Conservation (phyloP, 176 grass and related monocot species). For the Triticum dicoccoides region DNA sequence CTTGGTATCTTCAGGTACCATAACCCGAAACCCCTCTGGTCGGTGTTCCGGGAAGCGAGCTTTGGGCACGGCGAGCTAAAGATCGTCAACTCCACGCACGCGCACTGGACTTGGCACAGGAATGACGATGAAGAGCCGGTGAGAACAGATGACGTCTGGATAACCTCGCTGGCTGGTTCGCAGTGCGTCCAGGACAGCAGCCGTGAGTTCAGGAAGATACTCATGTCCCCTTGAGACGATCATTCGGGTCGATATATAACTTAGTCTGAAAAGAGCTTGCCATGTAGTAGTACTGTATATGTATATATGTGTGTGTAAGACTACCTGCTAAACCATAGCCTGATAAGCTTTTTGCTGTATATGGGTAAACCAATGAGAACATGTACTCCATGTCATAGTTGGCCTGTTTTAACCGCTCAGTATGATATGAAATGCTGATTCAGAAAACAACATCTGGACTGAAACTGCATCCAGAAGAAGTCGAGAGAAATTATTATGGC, state of each 20-base stretch:
- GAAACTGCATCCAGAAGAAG: constrained; percentile 32
- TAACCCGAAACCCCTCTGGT: constrained; percentile 88
- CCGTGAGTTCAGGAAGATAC: constrained; percentile 54
- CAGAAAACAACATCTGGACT: constrained; percentile 5
- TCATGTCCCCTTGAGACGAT: constrained; percentile 59
- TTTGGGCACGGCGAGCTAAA: constrained; percentile 88
- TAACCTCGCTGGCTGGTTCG: constrained; percentile 59
- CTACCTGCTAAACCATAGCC: background rate
- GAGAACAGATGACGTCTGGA: constrained; percentile 83
- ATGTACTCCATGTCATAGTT: background rate
- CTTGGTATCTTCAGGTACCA: constrained; percentile 42
- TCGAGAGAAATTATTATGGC: background rate
- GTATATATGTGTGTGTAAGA: constrained; percentile 2
- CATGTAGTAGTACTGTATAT: constrained; percentile 19
- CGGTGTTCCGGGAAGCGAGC: constrained; percentile 92
- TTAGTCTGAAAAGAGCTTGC: background rate
- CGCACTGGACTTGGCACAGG: constrained; percentile 95
- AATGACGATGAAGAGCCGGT: constrained; percentile 83
- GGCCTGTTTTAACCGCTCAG: background rate
- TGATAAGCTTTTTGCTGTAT: constrained; percentile 5
- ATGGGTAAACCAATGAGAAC: background rate
- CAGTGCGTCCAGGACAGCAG: constrained; percentile 42
- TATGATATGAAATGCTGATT: constrained; percentile 16
- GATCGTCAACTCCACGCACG: constrained; percentile 73
- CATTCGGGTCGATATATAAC: background rate